These are phyloP conservation scores for Aulographum hederae DNA, from an alignment of 2,329 filamentous ascomycete genomes.

Conservation along the genomic window DNA sequence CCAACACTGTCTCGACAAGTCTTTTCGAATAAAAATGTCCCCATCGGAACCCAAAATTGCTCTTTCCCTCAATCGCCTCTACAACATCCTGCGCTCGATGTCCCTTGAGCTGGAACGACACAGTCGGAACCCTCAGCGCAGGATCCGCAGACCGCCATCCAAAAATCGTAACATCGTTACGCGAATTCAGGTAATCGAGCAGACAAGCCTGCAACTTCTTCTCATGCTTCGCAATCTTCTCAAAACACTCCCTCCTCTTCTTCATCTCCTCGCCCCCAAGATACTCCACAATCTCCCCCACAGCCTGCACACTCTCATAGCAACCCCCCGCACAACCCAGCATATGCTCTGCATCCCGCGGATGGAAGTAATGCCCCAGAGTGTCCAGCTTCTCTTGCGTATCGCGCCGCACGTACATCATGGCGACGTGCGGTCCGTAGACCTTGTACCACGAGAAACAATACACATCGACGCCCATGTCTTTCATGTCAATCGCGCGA, in stretches of 20 bases:
- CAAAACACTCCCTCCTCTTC: conserved; percentile 24
- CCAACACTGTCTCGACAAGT: conserved; percentile 39
- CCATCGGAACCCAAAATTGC: conserved; percentile 44
- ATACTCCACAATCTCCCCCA: conserved; percentile 45
- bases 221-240: conserved; percentile 39
- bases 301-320: conserved; percentile 49
- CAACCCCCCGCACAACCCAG: conserved; percentile 48
- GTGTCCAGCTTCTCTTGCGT: conserved; percentile 39
- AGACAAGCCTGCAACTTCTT: conserved; percentile 38
- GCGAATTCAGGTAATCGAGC: conserved; percentile 36
- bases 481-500: conserved; percentile 47
- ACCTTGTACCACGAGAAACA: conserved; percentile 70
- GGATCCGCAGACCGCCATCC: conserved; percentile 34
- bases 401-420: conserved; percentile 44
- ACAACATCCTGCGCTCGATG: conserved; percentile 39
- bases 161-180: conserved; percentile 34
- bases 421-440: conserved; percentile 57
- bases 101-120: conserved; percentile 47
- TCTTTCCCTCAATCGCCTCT: conserved; percentile 39
- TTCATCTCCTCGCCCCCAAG: conserved; percentile 24
- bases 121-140: conserved; percentile 38
- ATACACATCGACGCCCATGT: conserved; percentile 56
- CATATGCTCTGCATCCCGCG: conserved; percentile 39
- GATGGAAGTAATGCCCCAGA: conserved; percentile 52
- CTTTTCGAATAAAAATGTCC: conserved; percentile 53